Conservation (phyloP, 2,329 filamentous ascomycete genomes). For the Diaporthe nobilis region DNA sequence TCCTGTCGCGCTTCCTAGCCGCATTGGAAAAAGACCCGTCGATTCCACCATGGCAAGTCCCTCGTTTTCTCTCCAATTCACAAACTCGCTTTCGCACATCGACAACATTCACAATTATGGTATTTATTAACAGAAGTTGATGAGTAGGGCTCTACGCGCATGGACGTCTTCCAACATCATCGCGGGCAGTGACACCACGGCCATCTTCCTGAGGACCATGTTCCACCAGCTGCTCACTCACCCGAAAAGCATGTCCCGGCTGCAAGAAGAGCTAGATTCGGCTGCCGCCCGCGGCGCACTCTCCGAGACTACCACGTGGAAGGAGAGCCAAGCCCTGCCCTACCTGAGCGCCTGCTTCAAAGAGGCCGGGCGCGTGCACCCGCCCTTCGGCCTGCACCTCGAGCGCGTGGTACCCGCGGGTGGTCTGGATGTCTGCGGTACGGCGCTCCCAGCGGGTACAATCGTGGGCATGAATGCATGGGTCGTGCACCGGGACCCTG, state of each 20-base stretch:
- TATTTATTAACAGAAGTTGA: not conserved
- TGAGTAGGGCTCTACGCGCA: not conserved
- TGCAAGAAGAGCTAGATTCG: not conserved
- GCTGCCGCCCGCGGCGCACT: not conserved
- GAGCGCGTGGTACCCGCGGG: slow-evolving; percentile 45
- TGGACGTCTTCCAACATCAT: slow-evolving; percentile 20
- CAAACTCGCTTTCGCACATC: not conserved
- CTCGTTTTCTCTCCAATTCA: fast-evolving
- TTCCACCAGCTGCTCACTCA: slow-evolving; percentile 10
- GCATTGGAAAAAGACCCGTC: slow-evolving; percentile 7
- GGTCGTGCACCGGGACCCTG: slow-evolving; percentile 70
- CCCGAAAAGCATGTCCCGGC: not conserved
- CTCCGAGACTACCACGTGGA: slow-evolving; percentile 45
- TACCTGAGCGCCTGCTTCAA: slow-evolving; percentile 64
- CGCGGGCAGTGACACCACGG: slow-evolving; percentile 3
- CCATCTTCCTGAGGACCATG: slow-evolving; percentile 7
- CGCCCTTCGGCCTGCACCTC: slow-evolving; percentile 46
- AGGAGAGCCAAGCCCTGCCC: slow-evolving; percentile 66
- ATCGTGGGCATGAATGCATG: slow-evolving; percentile 60
- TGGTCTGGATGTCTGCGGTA: slow-evolving; percentile 59
- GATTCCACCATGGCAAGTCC: slow-evolving; percentile 4
- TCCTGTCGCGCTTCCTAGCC: not conserved
- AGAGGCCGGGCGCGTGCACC: slow-evolving; percentile 34
- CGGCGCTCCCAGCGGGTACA: slow-evolving; percentile 70
- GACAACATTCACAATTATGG: fast-evolving